These are phyloP conservation scores for Starmerella stellata DNA, from an alignment of 805 yeast species.

Conservation along the genomic window DNA sequence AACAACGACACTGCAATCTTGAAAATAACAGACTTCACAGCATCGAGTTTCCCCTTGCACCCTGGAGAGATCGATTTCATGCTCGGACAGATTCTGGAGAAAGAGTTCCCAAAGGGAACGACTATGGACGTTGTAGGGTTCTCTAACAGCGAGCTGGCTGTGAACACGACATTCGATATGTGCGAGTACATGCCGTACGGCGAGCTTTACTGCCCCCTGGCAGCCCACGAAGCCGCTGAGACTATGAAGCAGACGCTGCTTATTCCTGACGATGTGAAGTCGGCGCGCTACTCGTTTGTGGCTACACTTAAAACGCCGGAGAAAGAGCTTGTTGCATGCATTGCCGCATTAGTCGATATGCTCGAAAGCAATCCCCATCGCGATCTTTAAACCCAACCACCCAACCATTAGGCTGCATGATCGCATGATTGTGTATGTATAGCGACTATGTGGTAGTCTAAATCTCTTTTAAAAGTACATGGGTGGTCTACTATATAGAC, in stretches of 20 bases:
- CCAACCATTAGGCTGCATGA: too few species aligned
- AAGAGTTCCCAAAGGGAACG: conserved; percentile 16
- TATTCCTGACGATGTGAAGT: conserved; percentile 19
- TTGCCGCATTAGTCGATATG: conserved; percentile 16
- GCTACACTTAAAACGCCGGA: conserved; percentile 17
- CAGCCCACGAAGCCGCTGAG: conserved; percentile 4
- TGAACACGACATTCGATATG: conserved; percentile 15
- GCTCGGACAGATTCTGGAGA: conserved; percentile 14
- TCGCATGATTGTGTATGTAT: too few species aligned
- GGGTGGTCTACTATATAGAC: too few species aligned
- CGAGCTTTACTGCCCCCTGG: conserved; percentile 18
- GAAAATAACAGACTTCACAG: conserved; percentile 14
- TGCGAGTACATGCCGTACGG: conserved; percentile 19
- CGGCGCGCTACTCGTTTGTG: conserved; percentile 19
- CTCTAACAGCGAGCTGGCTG: conserved; percentile 9
- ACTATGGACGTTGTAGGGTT: conserved; percentile 15
- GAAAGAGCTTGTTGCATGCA: conserved; percentile 12
- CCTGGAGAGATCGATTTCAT: conserved; percentile 19
- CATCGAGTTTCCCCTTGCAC: conserved; percentile 19
- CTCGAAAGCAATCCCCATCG: conserved; percentile 4
- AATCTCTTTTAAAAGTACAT: too few species aligned
- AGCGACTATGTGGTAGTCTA: too few species aligned
- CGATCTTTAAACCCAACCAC: too few species aligned
- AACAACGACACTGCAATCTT: conserved; percentile 17
- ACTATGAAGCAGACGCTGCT: conserved; percentile 14